Conservation (phyloP, 1,284 basidiomycete genomes). For the Microstroma glucosiphilum region DNA sequence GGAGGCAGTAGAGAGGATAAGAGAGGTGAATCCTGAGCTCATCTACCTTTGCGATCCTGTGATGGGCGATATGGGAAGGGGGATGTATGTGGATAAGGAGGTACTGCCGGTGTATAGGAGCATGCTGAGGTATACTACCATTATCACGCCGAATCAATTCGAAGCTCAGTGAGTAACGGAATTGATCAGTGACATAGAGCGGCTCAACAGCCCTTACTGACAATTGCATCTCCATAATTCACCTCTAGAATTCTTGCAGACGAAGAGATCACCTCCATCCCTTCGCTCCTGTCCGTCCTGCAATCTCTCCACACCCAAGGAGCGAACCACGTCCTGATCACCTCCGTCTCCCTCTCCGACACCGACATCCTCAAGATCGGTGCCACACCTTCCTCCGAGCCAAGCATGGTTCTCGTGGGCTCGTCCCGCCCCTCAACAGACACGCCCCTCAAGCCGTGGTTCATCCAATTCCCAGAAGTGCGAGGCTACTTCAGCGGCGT, state of each 20-base stretch:
- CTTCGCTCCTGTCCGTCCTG: constrained; percentile 66
- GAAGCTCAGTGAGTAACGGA: constrained; percentile 70
- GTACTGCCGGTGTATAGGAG: constrained; percentile 80
- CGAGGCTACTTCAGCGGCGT: constrained; percentile 93
- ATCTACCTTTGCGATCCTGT: constrained; percentile 76
- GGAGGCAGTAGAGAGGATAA: constrained; percentile 62
- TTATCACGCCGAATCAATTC: constrained; percentile 97
- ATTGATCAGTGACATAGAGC: no score
- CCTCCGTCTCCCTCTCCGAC: constrained; percentile 62
- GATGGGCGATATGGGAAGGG: constrained; percentile 55
- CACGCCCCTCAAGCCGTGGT: constrained; percentile 52
- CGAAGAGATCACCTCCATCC: constrained; percentile 60
- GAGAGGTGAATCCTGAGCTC: constrained; percentile 58
- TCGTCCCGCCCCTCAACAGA: constrained; percentile 48
- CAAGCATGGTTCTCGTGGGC: constrained; percentile 44
- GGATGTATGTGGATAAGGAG: constrained; percentile 76
- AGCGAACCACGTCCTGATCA: constrained; percentile 83
- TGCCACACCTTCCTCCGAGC: constrained; percentile 22
- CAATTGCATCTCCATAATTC: constrained; percentile 59
- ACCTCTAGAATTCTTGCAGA: constrained; percentile 9
- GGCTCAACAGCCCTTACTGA: no score
- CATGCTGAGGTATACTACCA: constrained; percentile 72
- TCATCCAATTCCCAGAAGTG: constrained; percentile 71
- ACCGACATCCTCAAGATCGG: constrained; percentile 31
- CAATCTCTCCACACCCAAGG: constrained; percentile 67